phyloP scores from a whole-genome alignment of 2,329 filamentous ascomycete genomes.

The Leptographium radiaticola region DNA sequence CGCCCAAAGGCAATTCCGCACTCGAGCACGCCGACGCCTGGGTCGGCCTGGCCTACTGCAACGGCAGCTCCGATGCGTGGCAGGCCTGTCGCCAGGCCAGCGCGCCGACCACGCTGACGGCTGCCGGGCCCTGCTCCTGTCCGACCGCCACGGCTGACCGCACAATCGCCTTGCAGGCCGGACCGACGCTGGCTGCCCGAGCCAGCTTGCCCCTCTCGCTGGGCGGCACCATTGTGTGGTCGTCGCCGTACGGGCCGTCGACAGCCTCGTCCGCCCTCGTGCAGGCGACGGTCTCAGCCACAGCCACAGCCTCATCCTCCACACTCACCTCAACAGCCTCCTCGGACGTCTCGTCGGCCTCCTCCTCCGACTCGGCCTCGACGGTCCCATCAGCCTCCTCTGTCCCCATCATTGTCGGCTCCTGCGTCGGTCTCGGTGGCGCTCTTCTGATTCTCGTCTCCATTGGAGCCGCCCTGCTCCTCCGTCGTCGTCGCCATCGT shows the following conservation, averaged over 20 bases:
- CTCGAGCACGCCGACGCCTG: conserved; percentile 14
- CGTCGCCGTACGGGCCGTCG: background rate
- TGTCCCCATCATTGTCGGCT: conserved; percentile 11
- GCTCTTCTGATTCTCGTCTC: background rate
- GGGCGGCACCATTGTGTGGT: conserved; percentile 16
- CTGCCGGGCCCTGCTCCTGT: conserved; percentile 18
- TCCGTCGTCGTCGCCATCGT: background rate
- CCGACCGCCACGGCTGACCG: conserved; percentile 14
- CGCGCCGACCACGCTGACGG: conserved; percentile 11
- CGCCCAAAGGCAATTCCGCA: conserved; percentile 17
- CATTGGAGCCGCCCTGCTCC: background rate
- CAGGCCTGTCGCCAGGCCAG: conserved; percentile 18
- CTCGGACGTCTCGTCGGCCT: background rate
- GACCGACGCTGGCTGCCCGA: conserved; percentile 14
- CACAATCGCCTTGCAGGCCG: conserved; percentile 15
- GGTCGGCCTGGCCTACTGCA: conserved; percentile 22
- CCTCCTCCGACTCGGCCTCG: background rate
- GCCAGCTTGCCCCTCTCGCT: conserved; percentile 15
- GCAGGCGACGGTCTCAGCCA: background rate
- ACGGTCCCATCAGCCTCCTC: background rate
- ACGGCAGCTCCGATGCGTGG: conserved; percentile 19
- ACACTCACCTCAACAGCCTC: background rate
- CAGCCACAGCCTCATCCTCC: background rate
- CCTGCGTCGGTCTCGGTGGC: conserved; percentile 3
- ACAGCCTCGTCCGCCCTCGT: background rate